These are phyloP conservation scores for Acanthamoeba lenticulata DNA, from an alignment of 208 protist genomes.

Conservation along the genomic window DNA sequence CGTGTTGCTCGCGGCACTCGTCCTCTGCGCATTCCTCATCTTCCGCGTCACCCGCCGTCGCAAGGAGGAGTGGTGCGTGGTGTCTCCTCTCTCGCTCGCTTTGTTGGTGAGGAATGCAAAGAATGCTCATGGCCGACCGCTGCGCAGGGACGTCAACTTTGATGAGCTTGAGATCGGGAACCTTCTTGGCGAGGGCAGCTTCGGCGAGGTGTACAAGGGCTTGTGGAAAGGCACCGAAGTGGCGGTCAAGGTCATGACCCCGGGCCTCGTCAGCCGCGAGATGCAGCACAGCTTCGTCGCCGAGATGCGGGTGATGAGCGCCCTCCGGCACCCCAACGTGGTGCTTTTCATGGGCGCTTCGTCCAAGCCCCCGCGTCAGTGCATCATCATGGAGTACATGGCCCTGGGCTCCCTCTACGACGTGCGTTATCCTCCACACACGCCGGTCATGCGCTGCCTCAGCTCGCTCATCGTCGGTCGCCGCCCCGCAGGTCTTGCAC, in stretches of 20 bases:
- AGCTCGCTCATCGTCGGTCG: neutral
- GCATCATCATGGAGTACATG: conserved; percentile 64
- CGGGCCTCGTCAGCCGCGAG: neutral
- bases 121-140: too few relatives aligned
- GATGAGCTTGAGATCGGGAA: conserved; percentile 18
- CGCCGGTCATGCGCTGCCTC: too few relatives aligned
- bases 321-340: conserved; percentile 19
- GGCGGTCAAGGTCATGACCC: conserved; percentile 31
- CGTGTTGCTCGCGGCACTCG: neutral
- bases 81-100: too few relatives aligned
- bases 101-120: too few relatives aligned
- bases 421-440: neutral
- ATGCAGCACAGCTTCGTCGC: neutral
- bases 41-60: neutral
- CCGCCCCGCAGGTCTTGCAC: neutral
- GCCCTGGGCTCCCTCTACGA: conserved; percentile 17
- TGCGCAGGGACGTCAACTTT: conserved; percentile 34
- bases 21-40: neutral
- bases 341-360: conserved; percentile 58
- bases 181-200: neutral
- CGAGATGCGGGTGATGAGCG: conserved; percentile 53
- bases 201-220: conserved; percentile 53
- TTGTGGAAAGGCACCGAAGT: conserved; percentile 57
- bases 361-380: conserved; percentile 24
- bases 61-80: conserved; percentile 44